A percentile compares a stretch with the other conserved stretches of the same genome.
Conservation (phyloP, 2,329 filamentous ascomycete species). For the Botrytis fragariae region DNA sequence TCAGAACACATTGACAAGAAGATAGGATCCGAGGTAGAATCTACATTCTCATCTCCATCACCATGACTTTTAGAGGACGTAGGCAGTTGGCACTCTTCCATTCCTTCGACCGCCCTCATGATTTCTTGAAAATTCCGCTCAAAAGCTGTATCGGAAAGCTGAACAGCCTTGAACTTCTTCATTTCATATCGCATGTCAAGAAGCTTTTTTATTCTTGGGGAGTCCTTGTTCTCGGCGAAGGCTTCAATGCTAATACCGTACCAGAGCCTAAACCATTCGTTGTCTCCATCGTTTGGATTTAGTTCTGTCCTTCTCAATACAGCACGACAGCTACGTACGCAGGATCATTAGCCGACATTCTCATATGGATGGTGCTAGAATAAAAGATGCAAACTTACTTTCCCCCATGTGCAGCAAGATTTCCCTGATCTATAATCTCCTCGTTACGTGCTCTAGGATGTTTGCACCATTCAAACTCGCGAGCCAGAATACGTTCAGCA, state of each 20-base stretch:
- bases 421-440: not conserved
- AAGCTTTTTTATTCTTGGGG: not conserved
- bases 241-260: not conserved
- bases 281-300: not conserved
- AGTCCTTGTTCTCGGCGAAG: not conserved
- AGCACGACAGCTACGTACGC: not conserved
- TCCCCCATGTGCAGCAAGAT: not conserved
- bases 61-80: not conserved
- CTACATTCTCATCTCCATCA: not conserved
- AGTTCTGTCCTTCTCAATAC: not conserved
- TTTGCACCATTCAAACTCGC: not conserved
- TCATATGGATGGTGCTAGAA: not conserved
- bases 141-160: not conserved
- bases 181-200: not conserved
- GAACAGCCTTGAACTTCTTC: not conserved
- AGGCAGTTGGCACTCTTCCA: not conserved
- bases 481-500: not conserved
- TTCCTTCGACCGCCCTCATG: not conserved
- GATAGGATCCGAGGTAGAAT: not conserved
- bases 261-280: not conserved
- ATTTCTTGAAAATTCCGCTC: not conserved
- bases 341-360: not conserved
- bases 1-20: not conserved
- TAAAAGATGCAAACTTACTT: not conserved
- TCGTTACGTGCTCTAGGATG: not conserved